Conservation (phyloP, 495 filamentous ascomycete genomes). For the Trichoderma gamsii region DNA sequence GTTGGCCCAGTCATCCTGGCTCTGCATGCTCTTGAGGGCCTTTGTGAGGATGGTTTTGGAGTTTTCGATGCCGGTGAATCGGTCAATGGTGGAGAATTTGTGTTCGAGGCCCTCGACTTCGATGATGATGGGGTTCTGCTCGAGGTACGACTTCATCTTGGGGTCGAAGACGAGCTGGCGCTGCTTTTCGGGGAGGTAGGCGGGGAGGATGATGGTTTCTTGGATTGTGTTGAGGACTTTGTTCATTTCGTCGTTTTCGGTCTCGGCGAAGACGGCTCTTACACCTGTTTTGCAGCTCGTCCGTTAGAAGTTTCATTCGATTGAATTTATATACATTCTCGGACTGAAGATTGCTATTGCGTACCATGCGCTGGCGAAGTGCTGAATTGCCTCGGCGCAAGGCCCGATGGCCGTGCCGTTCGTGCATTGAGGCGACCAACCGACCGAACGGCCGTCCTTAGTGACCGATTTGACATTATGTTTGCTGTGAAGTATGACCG, state of each 20-base stretch:
- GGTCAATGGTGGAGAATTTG: slow-evolving; percentile 46
- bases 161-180: slow-evolving; percentile 47
- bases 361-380: slow-evolving; percentile 9
- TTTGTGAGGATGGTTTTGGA: slow-evolving; percentile 31
- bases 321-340: not conserved
- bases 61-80: slow-evolving; percentile 23
- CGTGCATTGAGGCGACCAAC: not conserved
- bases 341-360: not conserved
- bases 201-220: slow-evolving; percentile 57
- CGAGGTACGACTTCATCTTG: slow-evolving; percentile 46
- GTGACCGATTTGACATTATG: not conserved
- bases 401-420: not conserved
- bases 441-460: not conserved
- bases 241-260: slow-evolving; percentile 33
- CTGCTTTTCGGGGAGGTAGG: slow-evolving; percentile 51
- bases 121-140: slow-evolving; percentile 54
- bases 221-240: slow-evolving; percentile 48
- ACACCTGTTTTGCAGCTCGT: slow-evolving; percentile 4
- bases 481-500: not conserved
- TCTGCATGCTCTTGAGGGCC: slow-evolving; percentile 46
- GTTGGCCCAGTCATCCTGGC: slow-evolving; percentile 54
- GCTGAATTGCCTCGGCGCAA: slow-evolving; percentile 16
- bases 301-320: not conserved
- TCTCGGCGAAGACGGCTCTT: slow-evolving; percentile 25
- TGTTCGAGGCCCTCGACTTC: slow-evolving; percentile 53